These are phyloP conservation scores for Dendrobium catenatum DNA, from an alignment of 106 monocot genomes.

Conservation along the genomic window DNA sequence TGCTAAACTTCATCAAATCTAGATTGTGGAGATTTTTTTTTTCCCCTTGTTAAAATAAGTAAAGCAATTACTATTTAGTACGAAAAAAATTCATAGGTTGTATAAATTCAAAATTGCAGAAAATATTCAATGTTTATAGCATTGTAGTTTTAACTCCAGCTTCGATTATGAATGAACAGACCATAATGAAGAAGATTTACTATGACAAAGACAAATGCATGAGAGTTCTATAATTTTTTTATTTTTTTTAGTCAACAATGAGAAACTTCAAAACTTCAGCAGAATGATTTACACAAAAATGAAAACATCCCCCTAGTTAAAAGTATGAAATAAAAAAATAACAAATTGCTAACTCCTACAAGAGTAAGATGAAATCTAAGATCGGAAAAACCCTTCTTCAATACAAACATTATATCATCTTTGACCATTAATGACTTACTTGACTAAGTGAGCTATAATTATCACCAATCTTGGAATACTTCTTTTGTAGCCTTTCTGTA, in stretches of 20 bases:
- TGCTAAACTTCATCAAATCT: no score
- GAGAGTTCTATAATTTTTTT: neutral
- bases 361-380: neutral
- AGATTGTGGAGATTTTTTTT: no score
- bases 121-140: neutral
- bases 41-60: no score
- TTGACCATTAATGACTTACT: conserved; percentile 16
- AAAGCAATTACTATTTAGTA: no score
- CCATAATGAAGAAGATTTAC: neutral
- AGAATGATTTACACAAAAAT: neutral
- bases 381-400: neutral
- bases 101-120: no score
- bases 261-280: neutral
- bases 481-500: conserved; percentile 26
- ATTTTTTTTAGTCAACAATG: neutral
- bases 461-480: conserved; percentile 47
- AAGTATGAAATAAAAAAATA: neutral
- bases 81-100: no score
- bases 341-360: neutral
- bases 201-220: neutral
- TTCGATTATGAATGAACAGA: neutral
- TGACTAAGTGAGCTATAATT: conserved; percentile 42
- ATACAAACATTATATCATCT: neutral
- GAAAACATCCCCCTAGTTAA: neutral
- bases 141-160: neutral